Conservation (phyloP, 2,329 filamentous ascomycete genomes). For the Penicillium digitatum region DNA sequence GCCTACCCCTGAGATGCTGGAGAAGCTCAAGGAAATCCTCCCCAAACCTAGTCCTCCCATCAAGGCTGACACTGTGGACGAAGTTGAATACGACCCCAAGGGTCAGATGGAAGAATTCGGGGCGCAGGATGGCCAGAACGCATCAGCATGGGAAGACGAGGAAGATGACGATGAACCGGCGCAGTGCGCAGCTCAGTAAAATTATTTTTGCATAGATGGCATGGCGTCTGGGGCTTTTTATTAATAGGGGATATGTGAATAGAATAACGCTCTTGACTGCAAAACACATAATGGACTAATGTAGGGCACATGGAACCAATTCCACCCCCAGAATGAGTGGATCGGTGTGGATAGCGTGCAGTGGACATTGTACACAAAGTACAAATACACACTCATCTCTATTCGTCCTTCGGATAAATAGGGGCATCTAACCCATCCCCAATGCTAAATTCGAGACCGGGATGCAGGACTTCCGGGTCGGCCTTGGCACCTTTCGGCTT, state of each 20-base stretch:
- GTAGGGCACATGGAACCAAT: background rate
- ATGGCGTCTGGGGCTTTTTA: constrained; percentile 27
- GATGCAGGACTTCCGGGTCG: background rate
- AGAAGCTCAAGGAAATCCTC: constrained; percentile 69
- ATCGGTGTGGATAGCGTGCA: constrained; percentile 40
- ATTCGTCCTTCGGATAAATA: background rate
- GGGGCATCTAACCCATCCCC: background rate
- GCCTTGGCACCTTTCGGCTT: background rate
- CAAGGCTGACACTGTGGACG: constrained; percentile 71
- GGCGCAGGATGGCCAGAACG: constrained; percentile 41
- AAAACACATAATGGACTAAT: background rate
- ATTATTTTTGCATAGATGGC: constrained; percentile 29
- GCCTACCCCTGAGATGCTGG: constrained; percentile 64
- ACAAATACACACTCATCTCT: background rate
- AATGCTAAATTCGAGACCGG: background rate
- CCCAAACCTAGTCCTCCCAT: constrained; percentile 61
- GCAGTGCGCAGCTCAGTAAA: constrained; percentile 50
- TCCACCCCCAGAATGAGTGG: constrained; percentile 11
- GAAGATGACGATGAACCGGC: constrained; percentile 46
- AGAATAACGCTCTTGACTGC: background rate
- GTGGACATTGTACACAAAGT: constrained; percentile 13
- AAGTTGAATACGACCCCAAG: constrained; percentile 80
- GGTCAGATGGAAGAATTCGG: constrained; percentile 71
- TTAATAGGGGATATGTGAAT: constrained; percentile 10
- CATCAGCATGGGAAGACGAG: constrained; percentile 48